Conservation (phyloP, 169 alveolate species). For the Plasmodium yoelii region DNA sequence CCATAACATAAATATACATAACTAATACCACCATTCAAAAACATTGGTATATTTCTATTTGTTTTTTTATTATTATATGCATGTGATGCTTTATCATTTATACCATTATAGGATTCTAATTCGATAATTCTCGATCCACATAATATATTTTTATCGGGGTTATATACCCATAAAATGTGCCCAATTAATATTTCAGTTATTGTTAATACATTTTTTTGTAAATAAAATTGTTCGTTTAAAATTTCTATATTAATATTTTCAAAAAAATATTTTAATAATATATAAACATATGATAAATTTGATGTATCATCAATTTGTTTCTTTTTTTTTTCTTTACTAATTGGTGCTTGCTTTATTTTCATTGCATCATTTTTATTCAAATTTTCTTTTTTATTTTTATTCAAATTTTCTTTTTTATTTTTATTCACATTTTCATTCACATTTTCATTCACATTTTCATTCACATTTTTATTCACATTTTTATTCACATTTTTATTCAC, state of each 20-base stretch:
- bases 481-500: background rate
- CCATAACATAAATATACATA: slow-evolving; percentile 80
- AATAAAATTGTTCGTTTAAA: slow-evolving; percentile 51
- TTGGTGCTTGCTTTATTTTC: background rate
- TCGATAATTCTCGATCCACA: slow-evolving; percentile 69
- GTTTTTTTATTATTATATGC: slow-evolving; percentile 76
- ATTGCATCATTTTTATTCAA: background rate
- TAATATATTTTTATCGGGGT: slow-evolving; percentile 20
- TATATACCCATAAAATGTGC: slow-evolving; percentile 51
- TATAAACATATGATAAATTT: slow-evolving; percentile 22
- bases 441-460: background rate
- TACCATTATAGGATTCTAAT: slow-evolving; percentile 77
- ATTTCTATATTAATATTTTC: slow-evolving; percentile 27
- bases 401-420: background rate
- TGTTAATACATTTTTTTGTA: slow-evolving; percentile 40
- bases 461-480: background rate
- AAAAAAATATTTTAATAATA: slow-evolving; percentile 47
- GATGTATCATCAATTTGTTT: slow-evolving; percentile 1
- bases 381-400: background rate
- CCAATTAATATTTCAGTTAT: slow-evolving; percentile 62
- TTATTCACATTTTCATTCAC: no score
- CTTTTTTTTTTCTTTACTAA: background rate
- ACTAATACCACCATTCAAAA: slow-evolving; percentile 75
- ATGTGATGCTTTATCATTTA: slow-evolving; percentile 77
- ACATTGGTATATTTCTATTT: slow-evolving; percentile 72